Evolutionary conservation across 805 yeast genomes (phyloP), one percentile per base, ranked within the genome.

Genomic region (Sugiyamaella floridensis): DNA sequence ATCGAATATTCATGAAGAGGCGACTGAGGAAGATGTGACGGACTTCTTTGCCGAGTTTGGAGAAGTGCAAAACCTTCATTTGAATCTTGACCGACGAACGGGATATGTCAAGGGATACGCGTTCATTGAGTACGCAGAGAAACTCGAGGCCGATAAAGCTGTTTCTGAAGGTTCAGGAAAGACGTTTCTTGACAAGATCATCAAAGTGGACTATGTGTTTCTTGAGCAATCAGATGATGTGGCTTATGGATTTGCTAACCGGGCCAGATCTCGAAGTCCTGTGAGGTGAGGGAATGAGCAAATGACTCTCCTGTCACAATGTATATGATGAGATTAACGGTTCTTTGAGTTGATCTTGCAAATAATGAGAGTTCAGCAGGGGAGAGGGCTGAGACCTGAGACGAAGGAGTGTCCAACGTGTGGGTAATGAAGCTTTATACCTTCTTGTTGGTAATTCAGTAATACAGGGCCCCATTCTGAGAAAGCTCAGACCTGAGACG

Each of bases 21-120:
- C 74, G 1, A 59, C 74, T 8, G 80, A 76, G 48, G 79, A 74
- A 47, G 76, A 73, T 28, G 53, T 75, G 1, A 54, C 55, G 4
- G 79, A 76, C 56, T 61, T 64, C 34, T 73, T 75, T 55, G 64
- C 71, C 34, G 78, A 75, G 22, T 73, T 57, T 50, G 78, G 77
- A 1, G 60, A 54, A 11, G 68, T 76, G 10, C 62, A 64, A 29
- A 67, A 67, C 18, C 45, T 75, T 1, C 76, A 72, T 53, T 52
- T 76, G 51, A 76, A 75, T 51, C 55, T 73, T 6, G 78, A 75
- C 50, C 65, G 75, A 41, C 70, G 70, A 46, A 67, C 77, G 2
- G 79, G 79, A 2, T 73, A 68, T 55, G 74, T 64, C 14, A 71
- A 69, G 55, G 75, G 64, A 2, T 76, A 76, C 54, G 77, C 74